Evolutionary conservation across 2,329 filamentous ascomycete species (phyloP).

Genomic region (Hirsutella thompsonii): DNA sequence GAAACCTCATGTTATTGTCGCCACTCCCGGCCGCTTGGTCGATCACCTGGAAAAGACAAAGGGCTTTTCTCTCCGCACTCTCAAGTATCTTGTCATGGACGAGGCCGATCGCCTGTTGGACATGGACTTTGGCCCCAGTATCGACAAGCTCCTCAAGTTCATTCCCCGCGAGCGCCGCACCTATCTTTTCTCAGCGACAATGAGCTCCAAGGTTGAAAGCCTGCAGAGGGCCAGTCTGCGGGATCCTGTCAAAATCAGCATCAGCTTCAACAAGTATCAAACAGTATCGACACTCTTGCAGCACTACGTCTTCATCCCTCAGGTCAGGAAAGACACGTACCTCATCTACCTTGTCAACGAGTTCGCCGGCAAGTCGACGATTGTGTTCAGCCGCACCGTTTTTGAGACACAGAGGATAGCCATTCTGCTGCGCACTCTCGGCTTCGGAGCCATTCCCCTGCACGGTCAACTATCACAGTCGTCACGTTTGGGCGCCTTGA

Average conservation of each 20-base stretch:
- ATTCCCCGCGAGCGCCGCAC: conserved; percentile 67
- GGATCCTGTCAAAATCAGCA: conserved; percentile 71
- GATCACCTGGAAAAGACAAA: conserved; percentile 96
- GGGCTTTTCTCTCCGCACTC: conserved; percentile 69
- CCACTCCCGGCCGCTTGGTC: conserved; percentile 76
- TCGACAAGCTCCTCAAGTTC: conserved; percentile 89
- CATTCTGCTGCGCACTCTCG: conserved; percentile 70
- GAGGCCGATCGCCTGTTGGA: conserved; percentile 88
- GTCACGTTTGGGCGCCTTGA: conserved; percentile 71
- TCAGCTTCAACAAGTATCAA: conserved; percentile 75
- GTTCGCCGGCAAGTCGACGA: conserved; percentile 70
- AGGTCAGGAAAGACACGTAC: conserved; percentile 80
- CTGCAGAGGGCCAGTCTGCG: conserved; percentile 79
- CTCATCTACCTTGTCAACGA: conserved; percentile 80
- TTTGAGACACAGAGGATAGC: conserved; percentile 80
- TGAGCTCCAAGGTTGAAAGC: conserved; percentile 86
- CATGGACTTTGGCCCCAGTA: conserved; percentile 82
- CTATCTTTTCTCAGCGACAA: conserved; percentile 87
- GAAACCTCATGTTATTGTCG: conserved; percentile 87
- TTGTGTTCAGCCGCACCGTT: conserved; percentile 87
- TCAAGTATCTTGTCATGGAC: conserved; percentile 90
- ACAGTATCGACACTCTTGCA: conserved; percentile 84
- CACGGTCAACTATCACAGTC: conserved; percentile 89
- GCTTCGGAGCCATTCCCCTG: conserved; percentile 81
- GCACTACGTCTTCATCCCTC: conserved; percentile 74